Percentiles rank a stretch among this genome's conserved stretches.
Evolutionary conservation across 2,329 filamentous ascomycete species (phyloP).

Genomic region (Fusarium sp.): DNA sequence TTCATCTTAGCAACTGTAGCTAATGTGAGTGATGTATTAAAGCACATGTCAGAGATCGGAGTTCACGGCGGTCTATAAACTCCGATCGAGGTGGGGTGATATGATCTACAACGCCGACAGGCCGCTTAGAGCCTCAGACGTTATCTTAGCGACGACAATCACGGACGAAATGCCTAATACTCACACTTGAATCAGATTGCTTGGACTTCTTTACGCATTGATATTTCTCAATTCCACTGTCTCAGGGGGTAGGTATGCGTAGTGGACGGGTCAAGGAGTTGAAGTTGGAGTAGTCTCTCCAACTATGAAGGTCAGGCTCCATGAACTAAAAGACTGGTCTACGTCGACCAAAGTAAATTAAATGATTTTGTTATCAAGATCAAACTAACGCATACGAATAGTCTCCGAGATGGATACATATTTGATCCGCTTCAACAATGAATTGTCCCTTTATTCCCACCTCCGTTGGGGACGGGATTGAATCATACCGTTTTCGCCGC

Average conservation of each 20-base stretch:
- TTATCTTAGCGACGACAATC: neutral
- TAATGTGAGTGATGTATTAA: constrained; percentile 23
- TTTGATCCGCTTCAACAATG: neutral
- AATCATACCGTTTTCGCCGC: neutral
- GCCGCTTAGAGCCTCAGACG: neutral
- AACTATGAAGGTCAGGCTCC: neutral
- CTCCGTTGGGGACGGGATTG: neutral
- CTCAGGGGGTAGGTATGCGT: neutral
- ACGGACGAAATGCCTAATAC: neutral
- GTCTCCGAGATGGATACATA: neutral
- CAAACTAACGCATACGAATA: neutral
- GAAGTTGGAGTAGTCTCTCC: neutral
- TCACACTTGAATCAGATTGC: neutral
- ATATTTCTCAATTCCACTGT: neutral
- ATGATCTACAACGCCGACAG: neutral
- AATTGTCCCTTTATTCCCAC: neutral
- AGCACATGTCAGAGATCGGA: constrained; percentile 5
- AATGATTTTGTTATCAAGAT: neutral
- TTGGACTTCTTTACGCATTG: neutral
- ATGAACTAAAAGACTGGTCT: neutral
- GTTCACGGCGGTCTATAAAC: constrained; percentile 1
- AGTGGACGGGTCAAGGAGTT: neutral
- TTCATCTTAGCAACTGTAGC: neutral
- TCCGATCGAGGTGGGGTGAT: neutral
- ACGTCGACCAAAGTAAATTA: neutral